These are phyloP conservation scores for Serendipita vermifera DNA, from an alignment of 768 basidiomycete species.

Conservation along the genomic window DNA sequence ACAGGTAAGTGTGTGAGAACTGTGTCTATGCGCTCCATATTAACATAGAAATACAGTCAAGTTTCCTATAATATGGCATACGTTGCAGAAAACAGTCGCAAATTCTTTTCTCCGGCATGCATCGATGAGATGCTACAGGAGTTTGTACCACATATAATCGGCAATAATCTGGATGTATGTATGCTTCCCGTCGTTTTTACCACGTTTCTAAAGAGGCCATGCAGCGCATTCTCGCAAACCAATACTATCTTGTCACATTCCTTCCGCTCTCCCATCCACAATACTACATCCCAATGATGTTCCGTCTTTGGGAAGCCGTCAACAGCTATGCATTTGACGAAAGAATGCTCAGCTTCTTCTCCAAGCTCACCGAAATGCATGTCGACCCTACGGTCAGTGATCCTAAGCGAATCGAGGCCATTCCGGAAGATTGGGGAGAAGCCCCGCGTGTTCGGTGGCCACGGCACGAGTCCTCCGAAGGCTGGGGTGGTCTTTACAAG, in stretches of 20 bases:
- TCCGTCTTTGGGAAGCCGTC: conserved; percentile 77
- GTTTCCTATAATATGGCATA: conserved; percentile 67
- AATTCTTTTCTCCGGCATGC: conserved; percentile 83
- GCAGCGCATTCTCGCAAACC: conserved; percentile 62
- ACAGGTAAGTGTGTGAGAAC: conserved; percentile 39
- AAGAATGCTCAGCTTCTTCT: conserved; percentile 73
- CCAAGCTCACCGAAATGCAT: conserved; percentile 67
- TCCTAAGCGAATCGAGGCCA: conserved; percentile 48
- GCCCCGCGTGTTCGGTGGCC: conserved; percentile 48
- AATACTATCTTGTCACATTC: conserved; percentile 78
- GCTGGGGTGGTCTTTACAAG: conserved; percentile 47
- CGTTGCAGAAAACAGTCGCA: conserved; percentile 50
- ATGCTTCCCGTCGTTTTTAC: not conserved
- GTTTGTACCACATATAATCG: conserved; percentile 68
- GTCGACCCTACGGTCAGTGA: conserved; percentile 65
- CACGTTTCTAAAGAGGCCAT: not conserved
- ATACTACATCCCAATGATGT: conserved; percentile 68
- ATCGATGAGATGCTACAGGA: conserved; percentile 79
- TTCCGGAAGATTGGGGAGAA: conserved; percentile 56
- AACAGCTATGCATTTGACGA: conserved; percentile 87
- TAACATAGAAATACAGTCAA: conserved; percentile 33
- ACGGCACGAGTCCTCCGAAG: conserved; percentile 21
- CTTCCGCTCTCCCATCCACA: conserved; percentile 76
- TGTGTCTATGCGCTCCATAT: not conserved
- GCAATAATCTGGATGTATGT: conserved; percentile 58